Evolutionary conservation across 164 flowering plant genomes (phyloP).

Genomic region (Kingdonia uniflora): DNA sequence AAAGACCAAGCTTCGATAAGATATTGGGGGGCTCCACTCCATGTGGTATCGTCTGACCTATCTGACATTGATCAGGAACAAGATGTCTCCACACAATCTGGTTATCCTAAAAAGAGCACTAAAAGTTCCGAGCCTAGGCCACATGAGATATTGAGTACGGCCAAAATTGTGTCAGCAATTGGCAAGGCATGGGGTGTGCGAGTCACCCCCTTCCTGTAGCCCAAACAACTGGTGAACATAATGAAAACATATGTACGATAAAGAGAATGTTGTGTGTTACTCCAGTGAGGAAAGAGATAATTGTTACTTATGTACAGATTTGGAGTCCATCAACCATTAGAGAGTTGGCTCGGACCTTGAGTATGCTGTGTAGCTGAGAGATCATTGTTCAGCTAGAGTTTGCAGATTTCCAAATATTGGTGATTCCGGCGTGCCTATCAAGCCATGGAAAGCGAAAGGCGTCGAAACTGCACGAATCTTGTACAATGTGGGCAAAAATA

Average conservation of each 20-base stretch:
- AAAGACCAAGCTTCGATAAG: constrained; percentile 29
- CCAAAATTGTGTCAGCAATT: constrained; percentile 47
- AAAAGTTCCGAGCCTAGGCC: constrained; percentile 20
- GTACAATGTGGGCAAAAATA: constrained; percentile 21
- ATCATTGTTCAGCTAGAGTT: constrained; percentile 18
- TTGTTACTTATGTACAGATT: constrained; percentile 15
- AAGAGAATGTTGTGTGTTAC: constrained; percentile 18
- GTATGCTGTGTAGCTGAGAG: constrained; percentile 22
- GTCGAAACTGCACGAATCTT: constrained; percentile 22
- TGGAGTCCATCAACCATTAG: constrained; percentile 10
- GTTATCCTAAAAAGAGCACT: constrained; percentile 7
- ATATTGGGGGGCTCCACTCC: constrained; percentile 19
- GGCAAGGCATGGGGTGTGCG: constrained; percentile 52
- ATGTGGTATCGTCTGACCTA: constrained; percentile 25
- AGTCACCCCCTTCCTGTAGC: constrained; percentile 30
- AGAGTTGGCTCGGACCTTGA: constrained; percentile 20
- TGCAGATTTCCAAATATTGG: constrained; percentile 13
- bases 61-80: constrained; percentile 24
- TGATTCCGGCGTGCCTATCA: constrained; percentile 9
- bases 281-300: constrained; percentile 15
- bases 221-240: constrained; percentile 12
- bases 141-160: constrained; percentile 42
- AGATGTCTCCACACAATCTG: constrained; percentile 15
- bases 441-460: constrained; percentile 17
- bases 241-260: too few relatives aligned